Conservation (phyloP, 2,329 filamentous ascomycete genomes). For the Fusarium aywerte region DNA sequence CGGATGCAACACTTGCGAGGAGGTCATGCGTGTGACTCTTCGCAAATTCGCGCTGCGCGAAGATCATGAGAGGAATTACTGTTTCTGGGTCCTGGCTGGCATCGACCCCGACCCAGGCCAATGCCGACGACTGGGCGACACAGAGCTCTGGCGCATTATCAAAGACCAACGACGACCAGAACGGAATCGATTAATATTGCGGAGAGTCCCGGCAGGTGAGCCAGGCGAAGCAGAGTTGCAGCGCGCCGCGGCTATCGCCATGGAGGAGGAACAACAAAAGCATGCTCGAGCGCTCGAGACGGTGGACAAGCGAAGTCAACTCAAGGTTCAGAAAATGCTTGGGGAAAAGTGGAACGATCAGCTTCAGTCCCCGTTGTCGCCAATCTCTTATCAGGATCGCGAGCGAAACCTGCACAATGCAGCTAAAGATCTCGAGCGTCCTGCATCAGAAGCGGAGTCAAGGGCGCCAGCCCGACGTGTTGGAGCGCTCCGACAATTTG, state of each 20-base stretch:
- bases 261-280: constrained; percentile 83
- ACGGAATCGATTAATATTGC: constrained; percentile 87
- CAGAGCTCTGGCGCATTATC: constrained; percentile 90
- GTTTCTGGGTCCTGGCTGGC: constrained; percentile 92
- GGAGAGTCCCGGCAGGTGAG: constrained; percentile 91
- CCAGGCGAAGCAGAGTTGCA: constrained; percentile 88
- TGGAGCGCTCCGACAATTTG: constrained; percentile 78
- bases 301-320: constrained; percentile 80
- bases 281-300: constrained; percentile 71
- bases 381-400: constrained; percentile 76
- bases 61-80: constrained; percentile 93
- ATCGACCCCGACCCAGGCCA: constrained; percentile 83
- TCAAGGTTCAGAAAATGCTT: constrained; percentile 88
- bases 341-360: constrained; percentile 87
- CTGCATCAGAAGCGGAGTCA: constrained; percentile 60
- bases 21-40: constrained; percentile 89
- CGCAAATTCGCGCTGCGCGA: constrained; percentile 89
- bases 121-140: constrained; percentile 84
- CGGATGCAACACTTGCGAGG: constrained; percentile 89
- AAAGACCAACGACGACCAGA: constrained; percentile 87
- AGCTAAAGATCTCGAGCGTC: constrained; percentile 67
- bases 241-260: constrained; percentile 86
- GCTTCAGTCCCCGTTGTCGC: constrained; percentile 86
- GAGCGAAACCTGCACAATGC: constrained; percentile 73
- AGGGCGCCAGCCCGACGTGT: constrained; percentile 59